Evolutionary conservation across 192 early-diverging fungal genomes (phyloP).

Genomic region (Rhizophagus sp.): DNA sequence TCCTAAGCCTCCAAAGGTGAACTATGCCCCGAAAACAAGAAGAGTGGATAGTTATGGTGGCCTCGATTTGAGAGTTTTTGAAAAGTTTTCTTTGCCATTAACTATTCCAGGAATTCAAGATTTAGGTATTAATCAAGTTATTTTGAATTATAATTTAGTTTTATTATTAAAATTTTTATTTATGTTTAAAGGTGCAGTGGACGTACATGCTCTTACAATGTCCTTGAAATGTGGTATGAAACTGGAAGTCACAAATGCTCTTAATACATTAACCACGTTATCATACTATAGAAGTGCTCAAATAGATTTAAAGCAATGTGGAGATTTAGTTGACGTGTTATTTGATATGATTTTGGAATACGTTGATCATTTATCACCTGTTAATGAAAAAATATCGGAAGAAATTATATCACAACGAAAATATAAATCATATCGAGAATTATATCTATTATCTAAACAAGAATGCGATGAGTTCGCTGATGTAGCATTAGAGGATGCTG

Average conservation of each 20-base stretch:
- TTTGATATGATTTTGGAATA: conserved; percentile 57
- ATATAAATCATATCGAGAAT: conserved; percentile 47
- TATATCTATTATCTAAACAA: conserved; percentile 44
- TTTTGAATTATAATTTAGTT: background rate
- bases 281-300: conserved; percentile 54
- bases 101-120: conserved; percentile 51
- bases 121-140: conserved; percentile 49
- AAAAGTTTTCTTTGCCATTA: conserved; percentile 52
- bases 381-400: background rate
- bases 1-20: conserved; percentile 28
- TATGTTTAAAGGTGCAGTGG: conserved; percentile 56
- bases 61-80: conserved; percentile 63
- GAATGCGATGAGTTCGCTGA: conserved; percentile 29
- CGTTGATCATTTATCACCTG: background rate
- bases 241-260: conserved; percentile 70
- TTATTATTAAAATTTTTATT: background rate
- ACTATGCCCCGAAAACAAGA: conserved; percentile 62
- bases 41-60: conserved; percentile 79
- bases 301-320: conserved; percentile 58
- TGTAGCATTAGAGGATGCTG: conserved; percentile 36
- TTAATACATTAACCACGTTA: conserved; percentile 68
- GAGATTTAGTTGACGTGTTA: conserved; percentile 67
- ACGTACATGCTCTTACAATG: conserved; percentile 77
- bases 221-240: conserved; percentile 76
- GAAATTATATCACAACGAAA: conserved; percentile 26